phyloP scores from a whole-genome alignment of 2,329 filamentous ascomycete genomes.

The Ceratocystis cacaofunesta region DNA sequence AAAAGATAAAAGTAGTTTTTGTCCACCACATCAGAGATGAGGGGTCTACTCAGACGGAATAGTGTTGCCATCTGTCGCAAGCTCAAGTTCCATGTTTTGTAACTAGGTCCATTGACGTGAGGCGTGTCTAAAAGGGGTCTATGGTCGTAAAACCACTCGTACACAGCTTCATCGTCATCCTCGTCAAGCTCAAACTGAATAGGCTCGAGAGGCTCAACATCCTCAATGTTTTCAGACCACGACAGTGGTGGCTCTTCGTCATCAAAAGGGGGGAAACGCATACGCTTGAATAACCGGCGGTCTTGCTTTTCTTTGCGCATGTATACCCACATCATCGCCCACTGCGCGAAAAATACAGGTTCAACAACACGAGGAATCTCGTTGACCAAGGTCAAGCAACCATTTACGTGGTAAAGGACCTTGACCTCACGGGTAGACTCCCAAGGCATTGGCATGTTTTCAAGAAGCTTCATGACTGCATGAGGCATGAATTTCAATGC shows the following conservation, averaged over 20 bases:
- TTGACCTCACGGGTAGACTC: constrained; percentile 93
- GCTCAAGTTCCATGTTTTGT: constrained; percentile 87
- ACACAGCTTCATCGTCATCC: constrained; percentile 76
- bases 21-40: constrained; percentile 84
- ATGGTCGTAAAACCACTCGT: constrained; percentile 97
- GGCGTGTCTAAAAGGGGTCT: constrained; percentile 76
- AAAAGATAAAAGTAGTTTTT: constrained; percentile 98
- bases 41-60: constrained; percentile 77
- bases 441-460: constrained; percentile 99
- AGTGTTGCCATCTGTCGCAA: constrained; percentile 92
- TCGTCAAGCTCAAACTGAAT: constrained; percentile 98
- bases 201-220: constrained; percentile 90
- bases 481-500: constrained; percentile 99
- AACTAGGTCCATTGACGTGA: constrained; percentile 92
- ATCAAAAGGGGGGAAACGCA: constrained; percentile 97
- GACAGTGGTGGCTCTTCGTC: constrained; percentile 95
- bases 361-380: constrained; percentile 94
- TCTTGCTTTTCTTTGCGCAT: constrained; percentile 98
- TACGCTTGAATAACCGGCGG: constrained; percentile 88
- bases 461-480: constrained; percentile 86
- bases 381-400: constrained; percentile 91
- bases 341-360: constrained; percentile 93
- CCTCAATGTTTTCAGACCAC: constrained; percentile 98
- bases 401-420: constrained; percentile 95
- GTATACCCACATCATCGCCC: constrained; percentile 98